Evolutionary conservation across 2,329 filamentous ascomycete genomes (phyloP), one percentile per base, ranked within the genome.

Genomic region (Paradendryphiella salina): DNA sequence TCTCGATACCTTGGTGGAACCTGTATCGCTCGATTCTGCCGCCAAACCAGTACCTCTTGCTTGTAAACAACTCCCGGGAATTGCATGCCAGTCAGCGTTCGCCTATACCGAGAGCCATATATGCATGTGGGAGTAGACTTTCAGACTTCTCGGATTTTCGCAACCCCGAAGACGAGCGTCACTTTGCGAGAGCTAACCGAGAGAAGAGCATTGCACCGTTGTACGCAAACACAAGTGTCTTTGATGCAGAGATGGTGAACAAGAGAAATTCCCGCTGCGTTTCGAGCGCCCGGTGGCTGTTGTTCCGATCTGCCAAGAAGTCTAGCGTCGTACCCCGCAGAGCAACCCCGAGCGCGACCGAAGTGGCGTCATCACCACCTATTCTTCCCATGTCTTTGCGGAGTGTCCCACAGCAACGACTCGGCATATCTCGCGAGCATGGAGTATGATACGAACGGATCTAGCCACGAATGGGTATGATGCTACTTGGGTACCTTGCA

Each of bases 281-380:
- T 13, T 45, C 23, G 20, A 26, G 17, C 29, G 15, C 28, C 40
- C 32, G 43, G 41, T 28, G 29, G 20, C 14, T 26, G 33, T 50
- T 32, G 33, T 28, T 28, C 46, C 46, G 46, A 45, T 15, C 13
- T 31, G 37, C 32, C 26, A 47, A 40, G 43, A 31, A 7, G 31
- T 32, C 20, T 37, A 47, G 37, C 32, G 31, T 15, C 32, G 15
- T 29, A 47, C 48, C 48, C 48, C 48, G 43, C 43, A 47, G 38
- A 47, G 20, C 32, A 9, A 15, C 31, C 26, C 26, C 17, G 15
- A 23, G 31, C 14, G 17, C 23, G 34, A 50, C 40, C 40, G 46
- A 18, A 29, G 28, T n/a, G 35, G 18, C 42, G 36, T 35, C 42
- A 45, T 31, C 26, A 23, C 17, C 23, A 46, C 44, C 46, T 14